Conservation (phyloP, 306 rosid species). For the Malus sieversii region DNA sequence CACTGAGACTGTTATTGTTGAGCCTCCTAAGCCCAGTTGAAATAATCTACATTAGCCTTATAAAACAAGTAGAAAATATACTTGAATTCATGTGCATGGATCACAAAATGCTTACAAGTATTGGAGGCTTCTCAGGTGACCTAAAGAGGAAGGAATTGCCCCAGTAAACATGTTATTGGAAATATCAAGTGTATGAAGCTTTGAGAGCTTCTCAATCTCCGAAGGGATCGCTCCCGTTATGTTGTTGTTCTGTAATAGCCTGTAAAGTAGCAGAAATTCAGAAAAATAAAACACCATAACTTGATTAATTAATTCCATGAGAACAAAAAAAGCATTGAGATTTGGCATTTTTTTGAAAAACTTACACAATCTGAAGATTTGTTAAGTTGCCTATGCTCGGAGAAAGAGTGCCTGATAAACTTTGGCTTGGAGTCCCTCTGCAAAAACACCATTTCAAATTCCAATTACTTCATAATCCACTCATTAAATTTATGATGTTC, state of each 20-base stretch:
- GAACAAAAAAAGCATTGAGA: constrained; percentile 7
- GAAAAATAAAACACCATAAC: constrained; percentile 9
- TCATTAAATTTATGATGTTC: background rate
- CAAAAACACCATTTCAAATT: constrained; percentile 27
- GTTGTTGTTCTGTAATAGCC: constrained; percentile 90
- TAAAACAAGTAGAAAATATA: background rate
- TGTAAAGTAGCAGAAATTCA: constrained; percentile 21
- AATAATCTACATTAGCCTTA: constrained; percentile 17
- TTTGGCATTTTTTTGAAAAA: background rate
- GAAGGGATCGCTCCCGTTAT: constrained; percentile 72
- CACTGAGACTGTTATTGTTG: constrained; percentile 79
- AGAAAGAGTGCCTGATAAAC: constrained; percentile 79
- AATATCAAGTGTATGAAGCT: constrained; percentile 86
- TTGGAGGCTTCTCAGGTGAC: constrained; percentile 64
- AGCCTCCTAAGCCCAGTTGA: constrained; percentile 67
- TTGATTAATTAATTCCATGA: constrained; percentile 2
- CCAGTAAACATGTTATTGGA: constrained; percentile 71
- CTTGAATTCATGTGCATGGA: background rate
- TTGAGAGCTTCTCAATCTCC: constrained; percentile 69
- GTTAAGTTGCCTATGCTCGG: constrained; percentile 92
- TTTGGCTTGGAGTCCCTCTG: constrained; percentile 98
- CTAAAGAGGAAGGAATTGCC: constrained; percentile 60
- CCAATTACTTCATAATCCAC: background rate
- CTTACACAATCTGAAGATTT: constrained; percentile 97
- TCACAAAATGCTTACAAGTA: constrained; percentile 57